These are phyloP conservation scores for Colletotrichum navitas DNA, from an alignment of 2,329 filamentous ascomycete genomes.

Conservation along the genomic window DNA sequence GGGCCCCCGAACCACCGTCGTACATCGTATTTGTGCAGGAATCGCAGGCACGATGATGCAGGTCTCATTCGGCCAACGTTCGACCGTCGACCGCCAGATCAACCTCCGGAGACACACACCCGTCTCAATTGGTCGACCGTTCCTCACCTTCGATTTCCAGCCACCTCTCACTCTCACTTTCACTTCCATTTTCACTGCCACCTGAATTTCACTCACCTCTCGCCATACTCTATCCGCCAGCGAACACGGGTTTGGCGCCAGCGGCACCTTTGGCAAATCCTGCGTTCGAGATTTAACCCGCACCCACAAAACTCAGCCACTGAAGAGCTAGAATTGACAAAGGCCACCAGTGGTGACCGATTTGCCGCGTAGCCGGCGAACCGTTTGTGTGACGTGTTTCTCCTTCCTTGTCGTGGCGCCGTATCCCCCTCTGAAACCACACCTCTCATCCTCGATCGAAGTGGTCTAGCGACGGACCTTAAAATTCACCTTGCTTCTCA, in stretches of 20 bases:
- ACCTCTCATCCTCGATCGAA: constrained; percentile 2
- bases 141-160: constrained; percentile 5
- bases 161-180: neutral
- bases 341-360: constrained; percentile 1
- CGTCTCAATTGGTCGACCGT: neutral
- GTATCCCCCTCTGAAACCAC: constrained; percentile 7
- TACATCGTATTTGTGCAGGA: neutral
- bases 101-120: neutral
- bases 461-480: constrained; percentile 15
- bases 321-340: constrained; percentile 10
- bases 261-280: neutral
- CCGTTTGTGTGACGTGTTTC: constrained; percentile 35
- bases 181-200: neutral
- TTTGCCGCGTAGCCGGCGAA: constrained; percentile 28
- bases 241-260: neutral
- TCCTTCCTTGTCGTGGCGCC: constrained; percentile 18
- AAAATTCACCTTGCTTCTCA: constrained; percentile 7
- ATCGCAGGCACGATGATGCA: neutral
- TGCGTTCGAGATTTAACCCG: constrained; percentile 9
- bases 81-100: neutral
- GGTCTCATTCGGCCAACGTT: neutral
- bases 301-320: constrained; percentile 16
- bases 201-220: too few species aligned
- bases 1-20: neutral
- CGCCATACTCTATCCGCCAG: neutral